Percentiles rank a stretch among this genome's conserved stretches.
These are phyloP conservation scores for Yarrowia galli DNA, from an alignment of 1,139 yeast species.

Conservation along the genomic window DNA sequence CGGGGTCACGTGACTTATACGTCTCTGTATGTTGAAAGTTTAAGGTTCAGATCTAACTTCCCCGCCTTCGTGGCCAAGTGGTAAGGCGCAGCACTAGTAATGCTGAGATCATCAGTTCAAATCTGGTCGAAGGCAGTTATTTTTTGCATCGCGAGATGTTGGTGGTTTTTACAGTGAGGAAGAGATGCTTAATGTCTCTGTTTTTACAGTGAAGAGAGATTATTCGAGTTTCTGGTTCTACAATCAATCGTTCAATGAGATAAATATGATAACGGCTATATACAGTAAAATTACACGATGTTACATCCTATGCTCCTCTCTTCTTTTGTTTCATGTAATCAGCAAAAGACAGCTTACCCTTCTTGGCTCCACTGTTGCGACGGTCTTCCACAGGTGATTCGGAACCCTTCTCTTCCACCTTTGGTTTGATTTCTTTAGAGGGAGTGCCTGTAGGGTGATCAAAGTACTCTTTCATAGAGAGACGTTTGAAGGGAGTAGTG, in stretches of 20 bases:
- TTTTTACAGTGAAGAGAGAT: too few species aligned
- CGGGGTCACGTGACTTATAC: not conserved
- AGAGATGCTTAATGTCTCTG: too few species aligned
- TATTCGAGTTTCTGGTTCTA: too few species aligned
- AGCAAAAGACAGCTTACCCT: slow-evolving; percentile 80
- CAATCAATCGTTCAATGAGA: not conserved
- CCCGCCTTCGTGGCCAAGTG: slow-evolving; percentile 38
- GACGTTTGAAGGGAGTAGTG: slow-evolving; percentile 27
- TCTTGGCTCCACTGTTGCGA: slow-evolving; percentile 44
- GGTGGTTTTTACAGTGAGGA: too few species aligned
- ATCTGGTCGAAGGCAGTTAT: slow-evolving; percentile 35
- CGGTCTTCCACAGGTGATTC: slow-evolving; percentile 36
- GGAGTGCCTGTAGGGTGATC: slow-evolving; percentile 34
- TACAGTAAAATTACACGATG: slow-evolving; percentile 21
- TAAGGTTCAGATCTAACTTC: not conserved
- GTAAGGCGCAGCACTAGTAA: slow-evolving; percentile 39
- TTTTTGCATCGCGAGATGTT: too few species aligned
- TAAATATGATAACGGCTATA: slow-evolving; percentile 9
- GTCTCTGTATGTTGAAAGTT: not conserved
- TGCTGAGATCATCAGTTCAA: slow-evolving; percentile 38
- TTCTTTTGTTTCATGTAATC: slow-evolving; percentile 79
- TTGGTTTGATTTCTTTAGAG: slow-evolving; percentile 31
- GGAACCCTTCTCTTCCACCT: slow-evolving; percentile 39
- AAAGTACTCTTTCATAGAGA: slow-evolving; percentile 36
- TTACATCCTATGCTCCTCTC: slow-evolving; percentile 18